A percentile compares a stretch with the other conserved stretches of the same genome.
phyloP scores from a whole-genome alignment of 2,329 filamentous ascomycete genomes.

The Epichloe aotearoae region DNA sequence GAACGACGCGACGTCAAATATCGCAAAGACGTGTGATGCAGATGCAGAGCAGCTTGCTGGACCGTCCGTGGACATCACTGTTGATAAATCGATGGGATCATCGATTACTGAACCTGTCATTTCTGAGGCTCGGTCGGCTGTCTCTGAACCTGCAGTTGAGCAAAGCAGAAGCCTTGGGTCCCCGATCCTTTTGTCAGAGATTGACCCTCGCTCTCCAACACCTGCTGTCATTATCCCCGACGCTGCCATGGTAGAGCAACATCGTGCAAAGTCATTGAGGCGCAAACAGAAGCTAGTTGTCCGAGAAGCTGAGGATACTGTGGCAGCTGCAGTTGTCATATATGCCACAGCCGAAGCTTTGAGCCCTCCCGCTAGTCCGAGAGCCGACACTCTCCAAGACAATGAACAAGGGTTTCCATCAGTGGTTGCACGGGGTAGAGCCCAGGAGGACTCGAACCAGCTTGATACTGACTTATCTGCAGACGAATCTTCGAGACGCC shows the following conservation, averaged over 20 bases:
- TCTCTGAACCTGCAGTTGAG: not conserved
- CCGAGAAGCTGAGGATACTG: constrained; percentile 35
- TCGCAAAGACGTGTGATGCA: not conserved
- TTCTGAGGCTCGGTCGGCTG: not conserved
- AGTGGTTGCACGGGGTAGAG: not conserved
- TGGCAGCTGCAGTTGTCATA: constrained; percentile 40
- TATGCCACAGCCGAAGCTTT: constrained; percentile 37
- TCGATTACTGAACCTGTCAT: not conserved
- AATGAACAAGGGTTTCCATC: constrained; percentile 14
- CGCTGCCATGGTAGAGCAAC: constrained; percentile 22
- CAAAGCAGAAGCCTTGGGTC: not conserved
- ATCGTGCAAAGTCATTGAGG: constrained; percentile 30
- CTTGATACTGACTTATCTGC: constrained; percentile 42
- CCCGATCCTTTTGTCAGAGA: constrained; percentile 4
- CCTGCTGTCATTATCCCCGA: constrained; percentile 34
- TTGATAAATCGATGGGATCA: not conserved
- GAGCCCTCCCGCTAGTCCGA: constrained; percentile 26
- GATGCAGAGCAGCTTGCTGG: not conserved
- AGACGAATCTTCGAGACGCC: constrained; percentile 35
- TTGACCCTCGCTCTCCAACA: constrained; percentile 23
- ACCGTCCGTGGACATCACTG: not conserved
- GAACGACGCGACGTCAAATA: not conserved
- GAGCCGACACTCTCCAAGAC: constrained; percentile 8
- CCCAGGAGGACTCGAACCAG: constrained; percentile 13
- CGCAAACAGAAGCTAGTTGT: constrained; percentile 32